Evolutionary conservation across 2,329 filamentous ascomycete genomes (phyloP), one percentile per base, ranked within the genome.

Genomic region (Penicillium sp.): DNA sequence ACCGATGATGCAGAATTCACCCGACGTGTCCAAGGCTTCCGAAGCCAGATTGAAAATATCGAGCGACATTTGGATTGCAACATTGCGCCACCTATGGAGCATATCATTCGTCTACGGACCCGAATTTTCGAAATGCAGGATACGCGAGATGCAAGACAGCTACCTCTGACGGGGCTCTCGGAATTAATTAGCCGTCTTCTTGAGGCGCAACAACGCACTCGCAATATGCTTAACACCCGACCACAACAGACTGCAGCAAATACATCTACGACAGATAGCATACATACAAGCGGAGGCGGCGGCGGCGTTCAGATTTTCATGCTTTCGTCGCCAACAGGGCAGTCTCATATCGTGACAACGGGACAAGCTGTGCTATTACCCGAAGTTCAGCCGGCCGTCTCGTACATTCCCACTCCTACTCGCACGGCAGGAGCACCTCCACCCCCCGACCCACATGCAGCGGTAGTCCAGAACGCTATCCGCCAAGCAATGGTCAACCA

Each of bases 401-500:
- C 29, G 11, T 53, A 44, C 3, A 25, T 33, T 22, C 29, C 16
- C 13, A 36, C 36, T 14, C 31, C 31, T 8, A 47, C 27, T n/a
- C 54, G 53, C 29, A 43, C 34, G 10, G 40, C 54, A 12, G 34
- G 53, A 8, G 30, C 34, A 18, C 53, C 53, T 3, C 46, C 22
- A 14, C 33, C 36, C 11, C 51, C 41, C 11, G 52, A 60, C 4
- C 53, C 56, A 4, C 53, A 61, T 5, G 52, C 58, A 18, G 58
- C 54, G 3, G 56, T 56, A 12, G 54, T 65, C 46, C 61, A 64
- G 37, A 67, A 71, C 13, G 60, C 59, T 25, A 60, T 68, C 7
- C 68, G 66, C 37, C 66, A 67, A 45, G 66, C 60, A 13, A 50
- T 65, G 2, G 46, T 66, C 9, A 66, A 70, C 45, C 64, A 64